Evolutionary conservation across 148 eudicot species (phyloP), one percentile per base, ranked within the genome.

Genomic region (Diospyros kaki): DNA sequence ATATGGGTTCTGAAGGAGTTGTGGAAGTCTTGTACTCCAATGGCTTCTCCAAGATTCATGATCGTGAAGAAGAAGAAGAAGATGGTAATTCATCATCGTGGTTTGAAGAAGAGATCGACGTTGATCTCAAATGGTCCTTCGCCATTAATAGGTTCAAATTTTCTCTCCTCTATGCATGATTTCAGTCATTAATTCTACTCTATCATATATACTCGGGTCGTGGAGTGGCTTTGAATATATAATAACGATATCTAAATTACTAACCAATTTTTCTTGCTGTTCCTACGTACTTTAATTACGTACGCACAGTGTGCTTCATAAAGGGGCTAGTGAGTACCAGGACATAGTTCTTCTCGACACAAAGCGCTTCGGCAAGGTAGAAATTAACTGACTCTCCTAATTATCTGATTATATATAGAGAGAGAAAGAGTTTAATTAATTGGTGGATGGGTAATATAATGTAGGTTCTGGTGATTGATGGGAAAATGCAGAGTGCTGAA

Each of bases 401-500:
- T 12, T 4, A n/a, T 38, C 11, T 64, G 44, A 4, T 43, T 2
- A 2, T 71, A 5, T 14, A n/a, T 15, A 51, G 12, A 8, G n/a
- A n/a, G n/a, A n/a, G n/a, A n/a, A n/a, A n/a, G 2, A 51, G 10
- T 6, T 51, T 13, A 46, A 68, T 15, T 2, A 40, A 41, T 28
- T 12, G 2, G 10, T 65, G 12, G 1, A 17, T 17, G 5, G 51
- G 55, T 46, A 50, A 40, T 61, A 75, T 78, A 91, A 40, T 61
- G 77, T 78, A 91, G 97, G 93, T 81, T 53, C 77, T 91, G 83
- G 83, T 91, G 80, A 83, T 91, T 41, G 97, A 91, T 82, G 97
- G 97, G 14, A 91, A 89, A 83, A 86, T 89, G 91, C 97, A 91
- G 73, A 91, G 97, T 66, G 91, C 97, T 2, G 97, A 91, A 77